Conservation (phyloP, 768 basidiomycete species). For the Mycena maculata region DNA sequence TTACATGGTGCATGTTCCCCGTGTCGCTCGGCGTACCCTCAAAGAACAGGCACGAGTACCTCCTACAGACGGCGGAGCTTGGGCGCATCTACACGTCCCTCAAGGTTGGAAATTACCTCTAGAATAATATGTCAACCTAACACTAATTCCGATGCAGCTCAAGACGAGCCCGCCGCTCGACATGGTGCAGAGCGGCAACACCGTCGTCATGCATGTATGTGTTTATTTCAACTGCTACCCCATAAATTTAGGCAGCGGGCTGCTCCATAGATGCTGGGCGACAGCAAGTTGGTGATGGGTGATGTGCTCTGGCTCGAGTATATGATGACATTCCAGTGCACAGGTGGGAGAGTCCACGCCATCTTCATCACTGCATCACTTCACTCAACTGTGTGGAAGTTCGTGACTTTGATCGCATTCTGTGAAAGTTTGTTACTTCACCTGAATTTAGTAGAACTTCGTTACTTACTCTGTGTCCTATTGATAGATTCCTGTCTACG, state of each 20-base stretch:
- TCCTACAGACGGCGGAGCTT: not conserved
- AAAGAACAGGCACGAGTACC: slow-evolving; percentile 6
- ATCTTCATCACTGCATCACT: no score
- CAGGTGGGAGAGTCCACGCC: slow-evolving; percentile 10
- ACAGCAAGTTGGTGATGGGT: not conserved
- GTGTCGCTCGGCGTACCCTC: not conserved
- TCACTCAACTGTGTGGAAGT: no score
- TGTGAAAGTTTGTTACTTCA: no score
- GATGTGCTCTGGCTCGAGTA: not conserved
- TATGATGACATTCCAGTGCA: not conserved
- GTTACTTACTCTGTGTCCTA: no score
- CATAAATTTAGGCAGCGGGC: no score
- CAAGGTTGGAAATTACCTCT: not conserved
- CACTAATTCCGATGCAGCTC: not conserved
- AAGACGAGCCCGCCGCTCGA: not conserved
- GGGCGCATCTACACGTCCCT: not conserved
- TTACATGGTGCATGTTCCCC: not conserved
- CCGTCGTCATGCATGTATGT: slow-evolving; percentile 7
- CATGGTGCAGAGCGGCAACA: not conserved
- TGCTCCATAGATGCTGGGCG: not conserved
- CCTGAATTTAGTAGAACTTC: no score
- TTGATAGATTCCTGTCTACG: no score
- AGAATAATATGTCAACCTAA: not conserved
- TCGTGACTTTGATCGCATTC: no score
- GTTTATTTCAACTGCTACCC: not conserved